Evolutionary conservation across 2,329 filamentous ascomycete species (phyloP), one percentile per base, ranked within the genome.

Genomic region (Domatiomyces catenatus): DNA sequence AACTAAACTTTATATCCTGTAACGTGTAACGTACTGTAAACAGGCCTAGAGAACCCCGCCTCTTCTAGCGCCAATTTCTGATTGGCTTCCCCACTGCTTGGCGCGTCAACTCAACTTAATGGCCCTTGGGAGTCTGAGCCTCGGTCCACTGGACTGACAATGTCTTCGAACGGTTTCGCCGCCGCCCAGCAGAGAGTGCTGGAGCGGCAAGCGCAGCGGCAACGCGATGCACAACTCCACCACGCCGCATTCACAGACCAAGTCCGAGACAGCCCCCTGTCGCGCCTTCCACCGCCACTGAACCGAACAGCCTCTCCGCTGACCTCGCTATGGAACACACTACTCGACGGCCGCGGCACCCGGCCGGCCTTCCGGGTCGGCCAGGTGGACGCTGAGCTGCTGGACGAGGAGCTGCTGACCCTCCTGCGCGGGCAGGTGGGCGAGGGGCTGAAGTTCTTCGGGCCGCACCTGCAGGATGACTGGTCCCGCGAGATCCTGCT

Each of bases 341-440:
- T 90, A 43, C 79, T 78, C 42, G 81, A 83, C 5, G 80, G 84
- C 53, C 81, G 88, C 62, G 86, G 87, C 44, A 90, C 85, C 20
- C 74, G 80, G 15, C 90, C 92, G 4, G 83, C 86, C 8, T 95
- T 94, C 65, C 82, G 92, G 49, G 92, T 98, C 24, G 88, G 90
- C 24, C 92, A 98, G 69, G 86, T 96, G 44, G 92, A 98, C 66
- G 88, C 92, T 39, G 92, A 96, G 66, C 73, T 98, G 47, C 75
- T 98, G 17, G 92, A 98, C 66, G 87, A 94, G 63, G 92, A 96
- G 69, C 74, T 98, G 45, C 74, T 96, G 20, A 78, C 79, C n/a
- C 75, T 96, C 57, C 72, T 98, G 52, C 88, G 85, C 63, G 79
- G 77, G 5, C 90, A 98, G 67, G 86, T 92, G 28, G 83, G 81